Evolutionary conservation across 345 rosid species (phyloP).

Genomic region (Hibiscus mutabilis): DNA sequence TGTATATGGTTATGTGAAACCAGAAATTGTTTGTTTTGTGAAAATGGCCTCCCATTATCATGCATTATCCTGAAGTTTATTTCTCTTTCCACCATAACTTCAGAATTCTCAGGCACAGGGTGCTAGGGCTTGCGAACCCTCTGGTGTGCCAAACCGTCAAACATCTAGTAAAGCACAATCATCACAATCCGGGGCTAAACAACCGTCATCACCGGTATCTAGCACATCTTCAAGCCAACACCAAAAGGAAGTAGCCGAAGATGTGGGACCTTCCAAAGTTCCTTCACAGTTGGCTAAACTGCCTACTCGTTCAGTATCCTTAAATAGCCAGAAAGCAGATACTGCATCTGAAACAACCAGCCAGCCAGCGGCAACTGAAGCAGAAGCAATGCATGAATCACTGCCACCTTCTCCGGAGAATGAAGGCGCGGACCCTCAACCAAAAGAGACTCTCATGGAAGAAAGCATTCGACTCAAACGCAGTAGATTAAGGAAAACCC

Average conservation of each 20-base stretch:
- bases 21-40: neutral
- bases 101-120: neutral
- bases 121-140: neutral
- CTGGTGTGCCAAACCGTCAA: neutral
- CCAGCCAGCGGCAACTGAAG: slow-evolving; percentile 27
- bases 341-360: slow-evolving; percentile 31
- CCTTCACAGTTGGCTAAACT: slow-evolving; percentile 28
- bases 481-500: slow-evolving; percentile 45
- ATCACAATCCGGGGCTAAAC: neutral
- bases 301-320: slow-evolving; percentile 20
- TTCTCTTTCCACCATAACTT: neutral
- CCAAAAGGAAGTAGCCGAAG: neutral
- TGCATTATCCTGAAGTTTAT: neutral
- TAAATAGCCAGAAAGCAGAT: slow-evolving; percentile 18
- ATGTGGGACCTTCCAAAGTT: neutral
- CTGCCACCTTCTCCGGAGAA: slow-evolving; percentile 30
- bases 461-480: slow-evolving; percentile 35
- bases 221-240: neutral
- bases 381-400: slow-evolving; percentile 39
- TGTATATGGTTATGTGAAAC: neutral
- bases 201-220: neutral
- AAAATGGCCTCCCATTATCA: neutral
- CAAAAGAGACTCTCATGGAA: slow-evolving; percentile 51
- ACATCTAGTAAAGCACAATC: neutral
- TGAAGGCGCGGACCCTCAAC: slow-evolving; percentile 35